phyloP scores from a whole-genome alignment of 179 eudicot species.

The Camellia oleifera region DNA sequence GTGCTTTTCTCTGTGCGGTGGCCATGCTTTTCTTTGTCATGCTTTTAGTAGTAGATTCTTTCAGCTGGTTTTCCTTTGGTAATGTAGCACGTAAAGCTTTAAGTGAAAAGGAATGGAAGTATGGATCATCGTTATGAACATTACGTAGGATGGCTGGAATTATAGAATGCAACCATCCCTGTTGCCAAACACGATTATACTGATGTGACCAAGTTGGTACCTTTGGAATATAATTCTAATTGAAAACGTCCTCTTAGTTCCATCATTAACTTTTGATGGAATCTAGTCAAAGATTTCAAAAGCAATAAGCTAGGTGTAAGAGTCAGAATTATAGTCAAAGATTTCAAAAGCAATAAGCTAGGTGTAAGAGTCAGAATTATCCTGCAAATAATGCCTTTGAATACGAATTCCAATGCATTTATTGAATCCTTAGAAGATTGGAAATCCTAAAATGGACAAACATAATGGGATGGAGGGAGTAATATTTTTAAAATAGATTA shows the following conservation, averaged over 20 bases:
- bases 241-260: not conserved
- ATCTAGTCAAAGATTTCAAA: not conserved
- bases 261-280: not conserved
- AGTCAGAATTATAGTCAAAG: not conserved
- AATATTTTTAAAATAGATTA: not conserved
- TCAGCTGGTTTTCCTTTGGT: not conserved
- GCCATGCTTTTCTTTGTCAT: not conserved
- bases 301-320: not conserved
- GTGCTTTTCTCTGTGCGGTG: not conserved
- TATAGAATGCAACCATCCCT: not conserved
- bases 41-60: not conserved
- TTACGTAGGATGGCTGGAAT: not conserved
- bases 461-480: too few species aligned
- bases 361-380: not conserved
- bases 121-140: not conserved
- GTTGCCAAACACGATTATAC: not conserved
- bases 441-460: too few species aligned
- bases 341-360: not conserved
- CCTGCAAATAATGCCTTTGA: not conserved
- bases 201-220: not conserved
- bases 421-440: too few species aligned
- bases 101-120: too few species aligned
- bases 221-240: not conserved
- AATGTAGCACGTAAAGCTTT: not conserved
- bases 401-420: too few species aligned